phyloP scores from a whole-genome alignment of 2,329 filamentous ascomycete species.

The Alternaria sp. region DNA sequence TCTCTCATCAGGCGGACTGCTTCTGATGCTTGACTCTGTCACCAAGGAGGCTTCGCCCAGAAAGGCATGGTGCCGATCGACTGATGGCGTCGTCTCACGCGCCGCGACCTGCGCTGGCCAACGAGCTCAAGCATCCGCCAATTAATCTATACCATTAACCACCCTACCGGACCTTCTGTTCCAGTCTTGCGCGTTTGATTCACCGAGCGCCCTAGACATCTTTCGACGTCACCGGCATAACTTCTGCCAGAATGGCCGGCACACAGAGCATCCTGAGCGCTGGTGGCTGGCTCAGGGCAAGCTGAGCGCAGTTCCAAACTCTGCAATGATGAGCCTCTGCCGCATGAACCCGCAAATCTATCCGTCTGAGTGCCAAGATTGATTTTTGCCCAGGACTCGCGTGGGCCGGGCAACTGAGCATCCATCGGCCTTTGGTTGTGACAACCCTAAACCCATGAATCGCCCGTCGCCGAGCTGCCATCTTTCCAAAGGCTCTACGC shows the following conservation, averaged over 20 bases:
- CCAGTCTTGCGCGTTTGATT: slow-evolving; percentile 10
- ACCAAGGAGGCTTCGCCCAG: slow-evolving; percentile 24
- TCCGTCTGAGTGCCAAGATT: slow-evolving; percentile 34
- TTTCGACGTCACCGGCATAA: slow-evolving; percentile 10
- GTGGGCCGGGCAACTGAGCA: slow-evolving; percentile 42
- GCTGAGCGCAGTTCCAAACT: slow-evolving; percentile 26
- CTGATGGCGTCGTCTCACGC: slow-evolving; percentile 27
- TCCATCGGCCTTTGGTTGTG: slow-evolving; percentile 41
- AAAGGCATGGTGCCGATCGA: slow-evolving; percentile 33
- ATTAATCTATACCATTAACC: slow-evolving; percentile 35
- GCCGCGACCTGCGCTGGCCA: slow-evolving; percentile 25
- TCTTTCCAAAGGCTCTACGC: slow-evolving; percentile 10
- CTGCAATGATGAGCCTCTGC: slow-evolving; percentile 20
- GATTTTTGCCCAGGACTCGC: slow-evolving; percentile 43
- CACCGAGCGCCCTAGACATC: slow-evolving; percentile 17
- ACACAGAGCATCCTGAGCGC: slow-evolving; percentile 23
- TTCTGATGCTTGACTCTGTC: slow-evolving; percentile 30
- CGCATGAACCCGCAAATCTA: slow-evolving; percentile 22
- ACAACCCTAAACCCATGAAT: slow-evolving; percentile 39
- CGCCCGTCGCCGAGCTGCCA: slow-evolving; percentile 24
- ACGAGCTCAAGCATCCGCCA: slow-evolving; percentile 30
- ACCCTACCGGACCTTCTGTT: slow-evolving; percentile 33
- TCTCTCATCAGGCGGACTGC: slow-evolving; percentile 16
- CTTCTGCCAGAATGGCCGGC: slow-evolving; percentile 6
- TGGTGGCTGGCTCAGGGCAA: slow-evolving; percentile 33